Evolutionary conservation across 1,284 basidiomycete genomes (phyloP), one percentile per base, ranked within the genome.

Genomic region (Microbotryum scabiosae): DNA sequence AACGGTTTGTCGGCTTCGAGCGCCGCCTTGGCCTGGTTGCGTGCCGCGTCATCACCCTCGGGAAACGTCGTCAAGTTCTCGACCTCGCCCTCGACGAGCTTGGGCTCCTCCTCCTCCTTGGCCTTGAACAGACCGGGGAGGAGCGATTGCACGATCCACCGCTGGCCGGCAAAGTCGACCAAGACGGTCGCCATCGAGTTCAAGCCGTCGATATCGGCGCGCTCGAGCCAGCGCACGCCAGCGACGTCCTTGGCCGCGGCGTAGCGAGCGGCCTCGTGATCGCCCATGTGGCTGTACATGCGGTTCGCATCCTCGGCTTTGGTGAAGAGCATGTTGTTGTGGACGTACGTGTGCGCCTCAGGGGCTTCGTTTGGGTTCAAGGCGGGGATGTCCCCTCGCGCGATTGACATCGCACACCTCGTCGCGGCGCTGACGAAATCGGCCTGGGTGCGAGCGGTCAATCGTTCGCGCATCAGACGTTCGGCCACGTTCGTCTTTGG

Each of bases 1-100:
- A 79, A 72, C 54, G 85, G 85, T 77, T 87, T 84, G 60, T 85
- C 85, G 66, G 87, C 85, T 79, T 85, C 85, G 59, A 85, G 84
- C 32, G 86, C 85, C 70, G 85, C 81, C 78, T 86, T 86, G 21
- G 68, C 70, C 60, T 52, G 72, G 47, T 56, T 57, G 36, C 54
- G 51, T n/a, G 51, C 65, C 55, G 68, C 63, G 32, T 67, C 68
- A 32, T 69, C 73, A 16, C 65, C 66, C 60, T 65, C 67, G 36
- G 66, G 70, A 43, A 47, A 54, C 56, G 41, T 55, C 53, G n/a
- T 48, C 57, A 25, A 41, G 9, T 65, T 59, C 45, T 66, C 60
- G 6, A 12, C 49, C 25, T 62, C 60, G 14, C 60, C 65, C 9
- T 60, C 61, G 26, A 61, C 67, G 20, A 53, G 44, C 28, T 54